Percentiles rank a stretch among this genome's conserved stretches.
These are phyloP conservation scores for Annulohypoxylon stygium DNA, from an alignment of 495 filamentous ascomycete genomes.

Conservation along the genomic window DNA sequence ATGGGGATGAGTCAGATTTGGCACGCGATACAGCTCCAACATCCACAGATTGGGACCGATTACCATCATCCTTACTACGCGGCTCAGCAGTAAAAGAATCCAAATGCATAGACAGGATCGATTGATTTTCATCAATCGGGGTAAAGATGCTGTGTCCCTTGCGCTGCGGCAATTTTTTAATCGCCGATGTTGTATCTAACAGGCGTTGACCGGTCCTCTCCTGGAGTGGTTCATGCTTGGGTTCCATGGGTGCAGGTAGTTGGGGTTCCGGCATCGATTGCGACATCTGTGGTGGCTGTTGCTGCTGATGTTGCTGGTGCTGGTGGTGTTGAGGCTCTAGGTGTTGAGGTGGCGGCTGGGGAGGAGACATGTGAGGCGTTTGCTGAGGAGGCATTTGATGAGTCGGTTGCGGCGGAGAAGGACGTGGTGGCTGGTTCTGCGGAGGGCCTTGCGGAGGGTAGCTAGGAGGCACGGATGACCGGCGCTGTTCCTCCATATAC, in stretches of 20 bases:
- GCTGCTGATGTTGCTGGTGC: conserved; percentile 33
- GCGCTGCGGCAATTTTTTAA: conserved; percentile 77
- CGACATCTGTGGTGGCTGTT: conserved; percentile 36
- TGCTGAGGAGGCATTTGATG: conserved; percentile 64
- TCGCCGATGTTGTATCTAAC: conserved; percentile 59
- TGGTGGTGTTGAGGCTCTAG: conserved; percentile 60
- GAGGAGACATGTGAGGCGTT: conserved; percentile 61
- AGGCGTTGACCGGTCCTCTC: conserved; percentile 56
- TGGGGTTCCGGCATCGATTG: conserved; percentile 53
- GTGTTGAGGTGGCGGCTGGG: conserved; percentile 51
- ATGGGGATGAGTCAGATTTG: conserved; percentile 61
- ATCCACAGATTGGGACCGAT: conserved; percentile 75
- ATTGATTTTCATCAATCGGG: conserved; percentile 92
- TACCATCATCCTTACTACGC: conserved; percentile 60
- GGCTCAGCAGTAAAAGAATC: conserved; percentile 65
- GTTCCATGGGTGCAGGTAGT: conserved; percentile 59
- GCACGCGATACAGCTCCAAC: conserved; percentile 65
- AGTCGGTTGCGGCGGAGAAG: conserved; percentile 58
- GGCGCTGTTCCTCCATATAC: conserved; percentile 76
- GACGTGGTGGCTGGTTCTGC: conserved; percentile 46
- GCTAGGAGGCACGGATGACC: conserved; percentile 70
- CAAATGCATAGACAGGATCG: conserved; percentile 88
- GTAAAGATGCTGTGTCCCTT: conserved; percentile 96
- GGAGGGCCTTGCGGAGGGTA: conserved; percentile 63
- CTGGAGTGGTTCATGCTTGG: conserved; percentile 59